Percentiles rank a stretch among this genome's conserved stretches.
Conservation (phyloP, 2,329 filamentous ascomycete species). For the Fusarium papillatum region DNA sequence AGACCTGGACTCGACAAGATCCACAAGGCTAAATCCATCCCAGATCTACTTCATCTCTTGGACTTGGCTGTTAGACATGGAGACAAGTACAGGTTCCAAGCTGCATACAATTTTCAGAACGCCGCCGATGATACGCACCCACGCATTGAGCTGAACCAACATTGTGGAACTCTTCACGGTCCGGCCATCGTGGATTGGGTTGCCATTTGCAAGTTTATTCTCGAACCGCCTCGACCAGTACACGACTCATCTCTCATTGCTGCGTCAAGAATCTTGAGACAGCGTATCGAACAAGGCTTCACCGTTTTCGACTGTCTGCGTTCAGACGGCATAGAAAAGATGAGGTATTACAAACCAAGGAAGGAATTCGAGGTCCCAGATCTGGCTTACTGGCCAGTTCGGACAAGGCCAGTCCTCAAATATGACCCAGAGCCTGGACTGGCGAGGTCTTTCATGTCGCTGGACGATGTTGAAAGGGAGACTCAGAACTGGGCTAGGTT, state of each 20-base stretch:
- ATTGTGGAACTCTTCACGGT: constrained; percentile 32
- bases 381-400: constrained; percentile 12
- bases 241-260: background rate
- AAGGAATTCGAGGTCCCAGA: constrained; percentile 6
- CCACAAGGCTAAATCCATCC: background rate
- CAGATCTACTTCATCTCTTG: constrained; percentile 18
- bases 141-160: constrained; percentile 30
- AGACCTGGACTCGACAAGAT: constrained; percentile 5
- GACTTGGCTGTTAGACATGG: background rate
- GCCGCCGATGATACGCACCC: background rate
- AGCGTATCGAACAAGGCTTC: background rate
- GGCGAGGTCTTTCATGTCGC: background rate
- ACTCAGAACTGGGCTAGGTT: background rate
- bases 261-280: background rate
- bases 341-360: background rate
- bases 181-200: constrained; percentile 25
- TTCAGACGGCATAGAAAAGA: background rate
- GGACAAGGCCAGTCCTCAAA: background rate
- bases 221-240: background rate
- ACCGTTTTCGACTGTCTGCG: constrained; percentile 8
- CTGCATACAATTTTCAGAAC: constrained; percentile 25
- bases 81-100: background rate
- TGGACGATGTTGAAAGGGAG: background rate
- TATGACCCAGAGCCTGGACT: constrained; percentile 2
- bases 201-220: constrained; percentile 16